phyloP scores from a whole-genome alignment of 1,139 yeast genomes.

The Arxiozyma slooffiae region DNA sequence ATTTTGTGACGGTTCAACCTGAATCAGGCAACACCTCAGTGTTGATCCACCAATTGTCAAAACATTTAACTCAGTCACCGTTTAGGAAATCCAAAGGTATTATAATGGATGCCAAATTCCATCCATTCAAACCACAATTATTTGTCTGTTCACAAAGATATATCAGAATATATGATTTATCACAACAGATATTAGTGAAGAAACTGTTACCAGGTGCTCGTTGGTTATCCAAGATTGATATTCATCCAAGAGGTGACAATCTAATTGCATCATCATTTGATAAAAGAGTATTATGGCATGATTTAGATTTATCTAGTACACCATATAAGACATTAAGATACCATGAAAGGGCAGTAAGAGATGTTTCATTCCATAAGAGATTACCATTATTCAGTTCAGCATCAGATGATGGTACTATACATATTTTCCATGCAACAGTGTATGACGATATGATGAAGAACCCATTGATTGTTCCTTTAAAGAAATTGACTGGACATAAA shows the following conservation, averaged over 20 bases:
- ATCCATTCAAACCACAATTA: slow-evolving; percentile 89
- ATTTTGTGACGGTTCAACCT: slow-evolving; percentile 88
- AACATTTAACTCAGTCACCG: slow-evolving; percentile 95
- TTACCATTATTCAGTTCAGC: slow-evolving; percentile 91
- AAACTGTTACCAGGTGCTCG: slow-evolving; percentile 91
- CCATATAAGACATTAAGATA: slow-evolving; percentile 94
- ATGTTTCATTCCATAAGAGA: slow-evolving; percentile 77
- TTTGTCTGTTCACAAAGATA: slow-evolving; percentile 92
- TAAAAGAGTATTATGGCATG: slow-evolving; percentile 95
- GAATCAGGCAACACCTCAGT: slow-evolving; percentile 83
- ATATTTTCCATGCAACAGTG: slow-evolving; percentile 93
- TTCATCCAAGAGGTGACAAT: slow-evolving; percentile 95
- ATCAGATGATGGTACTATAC: slow-evolving; percentile 90
- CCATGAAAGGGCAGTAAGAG: slow-evolving; percentile 89
- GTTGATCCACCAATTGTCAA: slow-evolving; percentile 85
- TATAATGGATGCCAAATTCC: slow-evolving; percentile 92
- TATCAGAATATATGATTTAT: slow-evolving; percentile 78
- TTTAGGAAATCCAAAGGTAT: slow-evolving; percentile 89
- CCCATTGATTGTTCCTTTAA: slow-evolving; percentile 91
- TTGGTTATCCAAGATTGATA: slow-evolving; percentile 84
- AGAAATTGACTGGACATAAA: slow-evolving; percentile 89
- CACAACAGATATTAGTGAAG: slow-evolving; percentile 74
- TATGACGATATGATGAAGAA: slow-evolving; percentile 94
- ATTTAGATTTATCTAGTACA: slow-evolving; percentile 74
- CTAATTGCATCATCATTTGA: slow-evolving; percentile 87